A percentile compares a stretch with the other conserved stretches of the same genome.
These are phyloP conservation scores for Malassezia dermatis DNA, from an alignment of 1,284 basidiomycete genomes.

Conservation along the genomic window DNA sequence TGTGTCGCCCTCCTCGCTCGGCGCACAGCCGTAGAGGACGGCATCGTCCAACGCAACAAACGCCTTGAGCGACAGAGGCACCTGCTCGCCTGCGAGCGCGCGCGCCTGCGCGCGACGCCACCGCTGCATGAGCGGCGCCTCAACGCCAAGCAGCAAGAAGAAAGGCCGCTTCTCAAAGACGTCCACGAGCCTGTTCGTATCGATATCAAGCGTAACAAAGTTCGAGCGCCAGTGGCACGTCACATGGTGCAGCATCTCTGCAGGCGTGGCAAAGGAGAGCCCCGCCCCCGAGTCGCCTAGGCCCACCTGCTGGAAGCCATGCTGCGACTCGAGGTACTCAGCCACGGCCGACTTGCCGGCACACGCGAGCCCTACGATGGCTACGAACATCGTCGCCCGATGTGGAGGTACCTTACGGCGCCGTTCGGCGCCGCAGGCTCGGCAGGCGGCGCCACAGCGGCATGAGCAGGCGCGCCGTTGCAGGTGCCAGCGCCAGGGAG, in stretches of 20 bases:
- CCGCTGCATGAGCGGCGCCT: conserved; percentile 62
- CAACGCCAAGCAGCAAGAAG: conserved; percentile 73
- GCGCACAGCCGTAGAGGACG: conserved; percentile 20
- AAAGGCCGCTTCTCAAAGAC: conserved; percentile 78
- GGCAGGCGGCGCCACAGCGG: conserved; percentile 53
- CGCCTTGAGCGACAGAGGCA: conserved; percentile 22
- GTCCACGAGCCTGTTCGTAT: conserved; percentile 55
- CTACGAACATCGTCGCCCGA: conserved; percentile 60
- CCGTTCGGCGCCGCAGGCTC: not conserved
- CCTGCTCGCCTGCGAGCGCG: not conserved
- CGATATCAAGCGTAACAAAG: conserved; percentile 71
- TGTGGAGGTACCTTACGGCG: not conserved
- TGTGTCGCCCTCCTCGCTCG: not conserved
- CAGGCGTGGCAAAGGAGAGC: conserved; percentile 5
- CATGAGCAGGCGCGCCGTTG: conserved; percentile 60
- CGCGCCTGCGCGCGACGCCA: conserved; percentile 21
- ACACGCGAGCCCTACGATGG: conserved; percentile 69
- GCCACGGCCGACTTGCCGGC: conserved; percentile 71
- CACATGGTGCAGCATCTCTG: conserved; percentile 61
- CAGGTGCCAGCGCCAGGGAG: conserved; percentile 65
- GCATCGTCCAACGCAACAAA: conserved; percentile 39
- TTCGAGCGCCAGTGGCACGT: conserved; percentile 71
- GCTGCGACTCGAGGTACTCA: conserved; percentile 57
- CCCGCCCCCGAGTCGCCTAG: not conserved
- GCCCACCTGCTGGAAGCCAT: conserved; percentile 51